phyloP scores from a whole-genome alignment of 768 basidiomycete species.

The Ramaria rubella region DNA sequence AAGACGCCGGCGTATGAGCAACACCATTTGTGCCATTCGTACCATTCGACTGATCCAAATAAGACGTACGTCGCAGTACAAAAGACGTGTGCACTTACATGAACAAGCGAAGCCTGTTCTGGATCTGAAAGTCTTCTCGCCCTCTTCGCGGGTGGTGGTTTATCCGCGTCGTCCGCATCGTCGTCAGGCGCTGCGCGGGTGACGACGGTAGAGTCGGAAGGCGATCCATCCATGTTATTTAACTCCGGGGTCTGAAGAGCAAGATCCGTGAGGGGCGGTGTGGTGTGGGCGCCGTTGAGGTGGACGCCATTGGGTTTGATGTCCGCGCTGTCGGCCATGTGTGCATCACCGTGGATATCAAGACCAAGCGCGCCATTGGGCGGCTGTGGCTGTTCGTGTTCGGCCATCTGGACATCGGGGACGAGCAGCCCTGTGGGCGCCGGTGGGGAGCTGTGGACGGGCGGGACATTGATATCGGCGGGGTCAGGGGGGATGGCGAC shows the following conservation, averaged over 20 bases:
- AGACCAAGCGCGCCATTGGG: constrained; percentile 13
- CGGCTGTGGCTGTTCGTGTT: constrained; percentile 30
- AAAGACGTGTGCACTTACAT: constrained; percentile 49
- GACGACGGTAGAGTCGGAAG: constrained; percentile 33
- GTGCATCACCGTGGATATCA: constrained; percentile 7
- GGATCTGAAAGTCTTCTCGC: constrained; percentile 70
- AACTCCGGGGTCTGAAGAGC: constrained; percentile 1
- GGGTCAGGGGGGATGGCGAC: constrained; percentile 41
- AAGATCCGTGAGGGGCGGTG: constrained; percentile 25
- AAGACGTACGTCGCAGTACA: constrained; percentile 25
- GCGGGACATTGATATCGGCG: constrained; percentile 43
- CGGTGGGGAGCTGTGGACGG: constrained; percentile 41
- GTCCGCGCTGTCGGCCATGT: constrained; percentile 24
- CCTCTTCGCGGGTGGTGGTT: constrained; percentile 79
- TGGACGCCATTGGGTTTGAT: constrained; percentile 13
- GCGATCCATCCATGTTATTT: constrained; percentile 1
- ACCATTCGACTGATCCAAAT: constrained; percentile 1
- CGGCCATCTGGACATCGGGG: constrained; percentile 49
- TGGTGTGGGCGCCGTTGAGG: constrained; percentile 20
- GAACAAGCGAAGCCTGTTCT: constrained; percentile 63
- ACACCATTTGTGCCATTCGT: constrained; percentile 18
- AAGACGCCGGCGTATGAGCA: constrained; percentile 15
- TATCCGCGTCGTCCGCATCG: constrained; percentile 44
- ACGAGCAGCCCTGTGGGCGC: constrained; percentile 39
- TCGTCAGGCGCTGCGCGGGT: constrained; percentile 12